These are phyloP conservation scores for Carex myosuroides DNA, from an alignment of 176 grass and related monocot species.

Conservation along the genomic window DNA sequence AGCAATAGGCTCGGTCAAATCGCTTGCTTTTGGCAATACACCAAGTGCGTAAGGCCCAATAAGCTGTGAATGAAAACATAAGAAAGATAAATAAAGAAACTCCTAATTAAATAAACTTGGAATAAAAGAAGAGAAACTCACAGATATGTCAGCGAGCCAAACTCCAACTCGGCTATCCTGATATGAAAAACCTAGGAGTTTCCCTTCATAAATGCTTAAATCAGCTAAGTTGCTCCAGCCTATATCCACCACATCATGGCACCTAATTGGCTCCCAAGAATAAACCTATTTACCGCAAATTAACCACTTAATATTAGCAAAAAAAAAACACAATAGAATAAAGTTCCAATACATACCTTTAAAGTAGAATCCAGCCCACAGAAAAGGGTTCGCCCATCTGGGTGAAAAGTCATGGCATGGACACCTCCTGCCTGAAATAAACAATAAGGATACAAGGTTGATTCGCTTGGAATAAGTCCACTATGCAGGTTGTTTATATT, in stretches of 20 bases:
- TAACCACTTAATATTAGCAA: conserved; percentile 17
- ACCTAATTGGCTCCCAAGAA: conserved; percentile 96
- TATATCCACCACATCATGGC: conserved; percentile 83
- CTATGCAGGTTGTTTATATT: not conserved
- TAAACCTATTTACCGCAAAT: conserved; percentile 53
- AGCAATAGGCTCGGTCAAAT: conserved; percentile 38
- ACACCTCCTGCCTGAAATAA: conserved; percentile 43
- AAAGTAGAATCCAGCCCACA: conserved; percentile 77
- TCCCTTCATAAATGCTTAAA: conserved; percentile 97
- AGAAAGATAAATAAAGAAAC: not conserved
- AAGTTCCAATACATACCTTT: conserved; percentile 46
- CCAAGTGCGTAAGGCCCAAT: conserved; percentile 92
- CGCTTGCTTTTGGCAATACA: conserved; percentile 57
- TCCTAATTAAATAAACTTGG: not conserved
- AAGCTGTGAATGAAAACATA: conserved; percentile 46
- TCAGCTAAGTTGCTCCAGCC: conserved; percentile 85
- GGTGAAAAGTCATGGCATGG: conserved; percentile 82
- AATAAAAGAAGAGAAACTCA: conserved; percentile 29
- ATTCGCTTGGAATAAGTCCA: not conserved
- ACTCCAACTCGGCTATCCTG: conserved; percentile 66
- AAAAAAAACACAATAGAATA: not conserved
- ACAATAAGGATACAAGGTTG: conserved; percentile 3
- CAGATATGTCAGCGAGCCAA: conserved; percentile 96
- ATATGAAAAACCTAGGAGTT: conserved; percentile 88
- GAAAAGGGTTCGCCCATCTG: conserved; percentile 90